These are phyloP conservation scores for Lentinus brumalis DNA, from an alignment of 768 basidiomycete genomes.

Conservation along the genomic window DNA sequence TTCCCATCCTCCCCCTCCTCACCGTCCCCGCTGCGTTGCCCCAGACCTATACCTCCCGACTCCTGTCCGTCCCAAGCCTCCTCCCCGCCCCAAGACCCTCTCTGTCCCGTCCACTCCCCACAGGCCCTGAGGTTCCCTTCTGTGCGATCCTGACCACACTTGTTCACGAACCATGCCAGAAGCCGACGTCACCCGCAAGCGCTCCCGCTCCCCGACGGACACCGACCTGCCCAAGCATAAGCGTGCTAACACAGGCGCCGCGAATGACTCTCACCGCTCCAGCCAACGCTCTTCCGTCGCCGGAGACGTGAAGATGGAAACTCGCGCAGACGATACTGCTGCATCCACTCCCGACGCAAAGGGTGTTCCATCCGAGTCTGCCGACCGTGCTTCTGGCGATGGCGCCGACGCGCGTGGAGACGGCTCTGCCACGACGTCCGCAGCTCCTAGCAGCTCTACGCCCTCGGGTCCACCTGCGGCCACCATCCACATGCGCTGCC, in stretches of 20 bases:
- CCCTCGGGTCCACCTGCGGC: conserved; percentile 63
- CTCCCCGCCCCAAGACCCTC: conserved; percentile 16
- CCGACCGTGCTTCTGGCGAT: conserved; percentile 27
- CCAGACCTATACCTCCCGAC: conserved; percentile 23
- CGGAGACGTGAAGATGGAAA: conserved; percentile 67
- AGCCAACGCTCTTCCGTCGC: conserved; percentile 37
- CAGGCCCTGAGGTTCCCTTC: conserved; percentile 30
- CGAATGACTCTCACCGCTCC: conserved; percentile 55
- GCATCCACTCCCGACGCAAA: conserved; percentile 61
- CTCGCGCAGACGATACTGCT: conserved; percentile 43
- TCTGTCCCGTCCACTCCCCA: conserved; percentile 26
- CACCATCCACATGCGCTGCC: conserved; percentile 94
- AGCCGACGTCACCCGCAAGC: conserved; percentile 81
- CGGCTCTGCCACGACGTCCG: conserved; percentile 48
- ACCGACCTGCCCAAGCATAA: conserved; percentile 81
- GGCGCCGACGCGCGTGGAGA: conserved; percentile 31
- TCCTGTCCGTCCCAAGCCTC: conserved; percentile 23
- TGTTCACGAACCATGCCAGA: conserved; percentile 77
- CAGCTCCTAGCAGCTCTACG: conserved; percentile 54
- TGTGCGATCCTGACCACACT: conserved; percentile 33
- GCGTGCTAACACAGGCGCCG: conserved; percentile 80
- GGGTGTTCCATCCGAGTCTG: conserved; percentile 34
- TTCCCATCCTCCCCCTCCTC: conserved; percentile 27
- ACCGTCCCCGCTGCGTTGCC: conserved; percentile 20
- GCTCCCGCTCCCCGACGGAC: conserved; percentile 85